Evolutionary conservation across 805 yeast genomes (phyloP).

Genomic region (Wickerhamomyces alni): DNA sequence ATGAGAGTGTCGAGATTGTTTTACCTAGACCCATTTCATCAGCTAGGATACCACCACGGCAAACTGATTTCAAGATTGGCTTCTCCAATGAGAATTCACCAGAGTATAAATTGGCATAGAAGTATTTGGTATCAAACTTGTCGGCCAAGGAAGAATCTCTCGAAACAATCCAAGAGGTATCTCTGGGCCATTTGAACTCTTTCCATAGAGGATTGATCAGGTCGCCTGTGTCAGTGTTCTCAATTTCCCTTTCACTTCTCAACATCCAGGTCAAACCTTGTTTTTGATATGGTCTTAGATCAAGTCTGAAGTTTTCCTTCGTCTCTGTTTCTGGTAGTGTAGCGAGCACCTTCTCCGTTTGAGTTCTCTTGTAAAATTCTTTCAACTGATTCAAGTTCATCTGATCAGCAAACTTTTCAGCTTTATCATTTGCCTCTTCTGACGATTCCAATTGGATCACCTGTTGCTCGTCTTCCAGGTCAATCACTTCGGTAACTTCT

Average conservation of each 20-base stretch:
- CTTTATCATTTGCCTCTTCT: conserved; percentile 4
- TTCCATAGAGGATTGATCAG: conserved; percentile 84
- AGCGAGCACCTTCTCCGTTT: conserved; percentile 49
- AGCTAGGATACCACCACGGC: conserved; percentile 83
- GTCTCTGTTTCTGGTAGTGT: conserved; percentile 57
- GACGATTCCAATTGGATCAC: conserved; percentile 11
- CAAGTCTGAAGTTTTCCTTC: conserved; percentile 44
- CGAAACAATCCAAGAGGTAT: conserved; percentile 32
- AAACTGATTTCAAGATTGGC: conserved; percentile 56
- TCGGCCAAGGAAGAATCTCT: conserved; percentile 16
- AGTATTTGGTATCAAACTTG: conserved; percentile 25
- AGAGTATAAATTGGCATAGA: conserved; percentile 73
- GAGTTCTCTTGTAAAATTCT: conserved; percentile 67
- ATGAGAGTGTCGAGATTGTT: conserved; percentile 75
- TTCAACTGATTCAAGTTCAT: conserved; percentile 68
- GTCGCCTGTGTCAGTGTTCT: conserved; percentile 36
- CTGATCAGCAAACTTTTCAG: conserved; percentile 27
- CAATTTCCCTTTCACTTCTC: conserved; percentile 61
- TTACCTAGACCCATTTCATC: conserved; percentile 98
- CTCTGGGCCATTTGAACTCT: conserved; percentile 67
- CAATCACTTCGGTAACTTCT: conserved; percentile 24
- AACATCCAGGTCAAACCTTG: conserved; percentile 89
- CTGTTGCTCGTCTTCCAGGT: conserved; percentile 30
- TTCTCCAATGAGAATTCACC: conserved; percentile 69
- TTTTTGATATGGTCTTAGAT: conserved; percentile 70